Conservation (phyloP, 1,139 yeast species). For the Candida labiduridarum region DNA sequence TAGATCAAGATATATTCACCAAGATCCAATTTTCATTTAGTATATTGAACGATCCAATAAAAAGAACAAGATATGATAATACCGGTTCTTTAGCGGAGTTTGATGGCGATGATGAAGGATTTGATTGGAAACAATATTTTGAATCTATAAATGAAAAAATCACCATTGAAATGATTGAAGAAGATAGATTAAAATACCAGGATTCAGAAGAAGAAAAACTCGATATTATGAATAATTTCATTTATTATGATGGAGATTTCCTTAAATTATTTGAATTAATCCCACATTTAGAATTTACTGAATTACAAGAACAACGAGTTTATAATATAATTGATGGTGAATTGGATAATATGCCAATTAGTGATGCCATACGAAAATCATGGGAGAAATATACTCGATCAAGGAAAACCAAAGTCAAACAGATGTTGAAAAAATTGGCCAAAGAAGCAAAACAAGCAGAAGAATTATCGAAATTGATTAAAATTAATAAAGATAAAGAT, state of each 20-base stretch:
- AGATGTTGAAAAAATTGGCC: conserved; percentile 47
- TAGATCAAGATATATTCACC: conserved; percentile 51
- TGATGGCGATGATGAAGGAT: conserved; percentile 38
- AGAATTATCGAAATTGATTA: conserved; percentile 53
- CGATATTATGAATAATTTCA: conserved; percentile 64
- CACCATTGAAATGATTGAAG: conserved; percentile 72
- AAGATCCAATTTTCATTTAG: conserved; percentile 76
- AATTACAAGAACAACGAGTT: conserved; percentile 62
- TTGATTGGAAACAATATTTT: conserved; percentile 69
- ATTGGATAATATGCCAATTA: conserved; percentile 40
- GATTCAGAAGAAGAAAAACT: conserved; percentile 64
- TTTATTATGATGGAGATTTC: conserved; percentile 69
- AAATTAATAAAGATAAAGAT: conserved; percentile 45
- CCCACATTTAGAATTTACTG: conserved; percentile 73
- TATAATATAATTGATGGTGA: conserved; percentile 48
- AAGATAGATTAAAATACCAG: conserved; percentile 67
- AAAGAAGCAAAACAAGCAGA: conserved; percentile 74
- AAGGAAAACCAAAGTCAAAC: conserved; percentile 47
- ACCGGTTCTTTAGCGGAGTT: conserved; percentile 66
- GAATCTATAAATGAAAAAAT: conserved; percentile 59
- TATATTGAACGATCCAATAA: conserved; percentile 60
- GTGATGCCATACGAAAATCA: conserved; percentile 30
- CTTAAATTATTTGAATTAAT: conserved; percentile 69
- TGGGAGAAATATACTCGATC: conserved; percentile 59
- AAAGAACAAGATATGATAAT: conserved; percentile 61